Base-by-base conservation (phyloP, 768 basidiomycete genomes). In the Lactarius quietus region DNA sequence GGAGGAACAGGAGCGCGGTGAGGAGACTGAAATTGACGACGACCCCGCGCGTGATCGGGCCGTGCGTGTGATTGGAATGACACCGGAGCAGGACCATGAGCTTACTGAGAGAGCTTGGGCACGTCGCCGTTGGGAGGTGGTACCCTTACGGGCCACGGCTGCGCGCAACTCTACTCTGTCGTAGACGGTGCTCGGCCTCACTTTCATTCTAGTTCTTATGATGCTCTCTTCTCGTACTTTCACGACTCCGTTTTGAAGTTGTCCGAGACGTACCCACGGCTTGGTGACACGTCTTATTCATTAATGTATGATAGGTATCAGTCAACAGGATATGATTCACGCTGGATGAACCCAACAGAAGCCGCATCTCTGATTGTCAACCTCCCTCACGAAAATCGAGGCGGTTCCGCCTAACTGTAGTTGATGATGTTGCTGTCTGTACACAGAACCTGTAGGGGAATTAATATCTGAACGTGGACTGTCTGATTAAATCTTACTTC, bases 1-100 rank as follows among this genome's bases (percentile, higher is more conserved):
- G 20, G 72, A 91, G 60, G 91, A 93, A 65, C 85, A 87, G 68
- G 92, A 94, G 59, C 81, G 87, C 28, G 86, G 84, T 7, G 89
- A 90, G 74, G 92, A 92, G 63, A 86, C 83, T 3, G 90, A 92
- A 73, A 83, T 86, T 17, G 92, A 94, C 71, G 87, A 93, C 72
- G 86, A 88, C 17, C 78, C 77, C 5, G 87, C 89, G 52, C 72
- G 73, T 45, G 76, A 78, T 17, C 79, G 92, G 69, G 76, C 78
- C 51, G 83, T 90, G 26, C 78, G 84, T 61, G 80, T 88, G 59
- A 71, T 89, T 41, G 76, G 79, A 14, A 75, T 87, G 60, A 71
- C 80, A 35, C 78, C 80, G 45, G 79, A 84, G 62, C 74, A 75
- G 55, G 63, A 72, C 64, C 62, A 65, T 31, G 62, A 71, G 39